Percentiles rank a stretch among this genome's conserved stretches.
Evolutionary conservation across 1,284 basidiomycete genomes (phyloP).

Genomic region (Phylloboletellus chloephorus): DNA sequence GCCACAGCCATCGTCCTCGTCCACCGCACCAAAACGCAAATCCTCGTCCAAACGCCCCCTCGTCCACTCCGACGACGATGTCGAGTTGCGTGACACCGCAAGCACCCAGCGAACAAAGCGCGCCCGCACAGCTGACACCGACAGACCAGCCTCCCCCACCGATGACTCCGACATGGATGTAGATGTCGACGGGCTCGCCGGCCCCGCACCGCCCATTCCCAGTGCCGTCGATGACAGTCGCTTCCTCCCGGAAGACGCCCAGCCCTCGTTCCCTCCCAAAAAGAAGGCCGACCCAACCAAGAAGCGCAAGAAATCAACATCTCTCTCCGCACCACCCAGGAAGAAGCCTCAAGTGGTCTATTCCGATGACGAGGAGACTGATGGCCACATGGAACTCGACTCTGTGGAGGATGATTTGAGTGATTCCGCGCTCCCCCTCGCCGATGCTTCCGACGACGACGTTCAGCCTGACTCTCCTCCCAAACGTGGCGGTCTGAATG

Average conservation of each 20-base stretch:
- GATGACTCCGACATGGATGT: conserved; percentile 21
- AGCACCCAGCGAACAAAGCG: conserved; percentile 23
- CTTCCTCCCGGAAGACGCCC: conserved; percentile 18
- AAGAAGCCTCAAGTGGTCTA: conserved; percentile 18
- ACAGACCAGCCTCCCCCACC: conserved; percentile 5
- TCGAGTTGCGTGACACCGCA: conserved; percentile 2
- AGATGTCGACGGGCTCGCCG: conserved; percentile 17
- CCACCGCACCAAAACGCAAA: conserved; percentile 15
- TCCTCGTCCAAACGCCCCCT: conserved; percentile 23
- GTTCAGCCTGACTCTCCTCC: conserved; percentile 29
- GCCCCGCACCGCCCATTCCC: conserved; percentile 7
- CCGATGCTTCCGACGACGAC: conserved; percentile 34
- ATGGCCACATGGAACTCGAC: conserved; percentile 22
- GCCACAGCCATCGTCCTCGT: conserved; percentile 13
- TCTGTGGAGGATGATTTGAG: conserved; percentile 18
- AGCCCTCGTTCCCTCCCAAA: conserved; percentile 1
- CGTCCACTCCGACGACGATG: conserved; percentile 27
- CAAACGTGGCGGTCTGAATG: conserved; percentile 27
- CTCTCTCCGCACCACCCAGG: conserved; percentile 6
- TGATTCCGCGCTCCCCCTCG: conserved; percentile 13
- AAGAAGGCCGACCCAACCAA: conserved; percentile 7
- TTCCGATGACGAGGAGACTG: conserved; percentile 29
- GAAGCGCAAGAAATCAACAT: conserved; percentile 10
- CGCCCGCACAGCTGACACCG: conserved; percentile 23
- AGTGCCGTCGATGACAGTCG: conserved; percentile 16